Evolutionary conservation across 345 rosid genomes (phyloP), one percentile per base, ranked within the genome.

Genomic region (Euphorbia tirucalli): DNA sequence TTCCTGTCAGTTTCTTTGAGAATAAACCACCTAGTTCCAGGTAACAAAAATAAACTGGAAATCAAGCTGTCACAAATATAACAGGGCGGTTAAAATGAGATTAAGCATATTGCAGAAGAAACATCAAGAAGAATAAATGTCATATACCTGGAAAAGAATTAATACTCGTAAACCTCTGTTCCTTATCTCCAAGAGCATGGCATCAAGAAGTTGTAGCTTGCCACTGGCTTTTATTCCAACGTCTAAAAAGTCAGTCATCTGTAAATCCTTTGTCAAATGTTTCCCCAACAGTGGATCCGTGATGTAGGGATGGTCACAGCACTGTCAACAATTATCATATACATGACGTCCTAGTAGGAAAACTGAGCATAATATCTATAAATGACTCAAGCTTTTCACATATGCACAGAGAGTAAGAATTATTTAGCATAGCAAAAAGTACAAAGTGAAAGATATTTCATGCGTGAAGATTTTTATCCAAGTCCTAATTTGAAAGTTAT

Each of bases 241-340:
- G 77, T 90, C 91, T 77, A 95, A 74, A 69, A 66, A 39, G 65
- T 92, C 82, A 65, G 32, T 71, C 69, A 5, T 58, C 71, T 72
- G 57, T 24, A 80, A 74, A 69, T 81, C 84, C 71, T 82, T 78
- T 31, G 64, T 72, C 62, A 90, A 80, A 56, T 72, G 67, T 54
- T 31, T 52, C 70, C 82, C 87, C 68, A 84, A 74, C 35, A 77
- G 73, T 65, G 78, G 52, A 84, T 92, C 90, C 83, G 75, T 70
- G 74, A 83, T 71, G 81, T 89, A 90, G 16, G 99, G 98, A 82
- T 92, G 96, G 80, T 92, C 93, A 81, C 98, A 95, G 81, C 90
- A 88, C 99, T 95, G 97, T 73, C 76, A 75, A 79, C 68, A 50
- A 70, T 41, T 60, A 76, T 31, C 78, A 71, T 43, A 52, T 0